Evolutionary conservation across 2,329 filamentous ascomycete species (phyloP).

Genomic region (Ambrosiella cleistominuta): DNA sequence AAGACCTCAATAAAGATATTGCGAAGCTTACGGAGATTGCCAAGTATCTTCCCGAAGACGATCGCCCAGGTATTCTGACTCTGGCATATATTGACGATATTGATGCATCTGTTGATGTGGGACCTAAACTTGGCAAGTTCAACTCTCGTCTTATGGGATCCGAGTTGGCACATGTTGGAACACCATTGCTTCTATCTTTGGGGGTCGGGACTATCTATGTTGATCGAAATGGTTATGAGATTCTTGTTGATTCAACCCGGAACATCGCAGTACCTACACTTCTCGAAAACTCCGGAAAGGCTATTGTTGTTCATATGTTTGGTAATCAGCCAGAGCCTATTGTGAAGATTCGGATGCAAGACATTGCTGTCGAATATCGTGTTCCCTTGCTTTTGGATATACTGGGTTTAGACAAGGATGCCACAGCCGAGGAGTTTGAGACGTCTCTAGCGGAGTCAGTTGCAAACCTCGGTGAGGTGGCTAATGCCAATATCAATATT

Average conservation of each 20-base stretch:
- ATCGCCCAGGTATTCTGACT: slow-evolving; percentile 72
- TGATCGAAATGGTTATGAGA: slow-evolving; percentile 48
- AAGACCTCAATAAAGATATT: slow-evolving; percentile 59
- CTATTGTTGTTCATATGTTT: slow-evolving; percentile 77
- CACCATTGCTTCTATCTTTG: slow-evolving; percentile 69
- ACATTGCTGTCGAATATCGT: slow-evolving; percentile 73
- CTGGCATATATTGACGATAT: slow-evolving; percentile 49
- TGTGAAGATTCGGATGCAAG: slow-evolving; percentile 72
- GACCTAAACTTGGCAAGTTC: slow-evolving; percentile 49
- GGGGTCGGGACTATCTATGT: slow-evolving; percentile 47
- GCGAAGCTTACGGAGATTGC: slow-evolving; percentile 69
- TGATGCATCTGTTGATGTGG: slow-evolving; percentile 43
- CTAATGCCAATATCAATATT: slow-evolving; percentile 29
- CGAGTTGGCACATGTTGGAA: slow-evolving; percentile 63
- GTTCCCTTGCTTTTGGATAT: slow-evolving; percentile 69
- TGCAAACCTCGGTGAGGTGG: slow-evolving; percentile 52
- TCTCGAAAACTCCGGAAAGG: slow-evolving; percentile 24
- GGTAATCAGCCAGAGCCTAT: slow-evolving; percentile 88
- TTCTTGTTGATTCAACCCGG: slow-evolving; percentile 44
- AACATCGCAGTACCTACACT: slow-evolving; percentile 15
- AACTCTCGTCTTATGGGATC: slow-evolving; percentile 41
- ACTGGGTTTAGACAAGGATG: slow-evolving; percentile 49
- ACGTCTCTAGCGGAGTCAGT: slow-evolving; percentile 63
- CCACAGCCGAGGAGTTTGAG: slow-evolving; percentile 56
- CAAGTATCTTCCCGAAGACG: slow-evolving; percentile 91